Conservation (phyloP, 768 basidiomycete genomes). For the Russula emetica region DNA sequence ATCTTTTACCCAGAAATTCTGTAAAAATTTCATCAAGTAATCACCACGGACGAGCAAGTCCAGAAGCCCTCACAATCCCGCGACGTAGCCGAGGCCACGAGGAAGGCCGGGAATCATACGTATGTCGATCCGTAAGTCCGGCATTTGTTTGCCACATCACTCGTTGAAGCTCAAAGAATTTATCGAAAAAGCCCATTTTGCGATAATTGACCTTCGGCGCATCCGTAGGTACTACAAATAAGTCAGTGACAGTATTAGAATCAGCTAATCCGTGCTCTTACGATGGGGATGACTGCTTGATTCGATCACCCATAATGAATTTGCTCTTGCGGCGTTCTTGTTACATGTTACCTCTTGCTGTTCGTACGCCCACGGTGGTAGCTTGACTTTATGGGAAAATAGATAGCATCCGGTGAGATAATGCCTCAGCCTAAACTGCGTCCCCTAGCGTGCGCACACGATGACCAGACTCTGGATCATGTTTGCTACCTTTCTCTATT, state of each 20-base stretch:
- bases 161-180: constrained; percentile 86
- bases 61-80: constrained; percentile 71
- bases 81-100: constrained; percentile 88
- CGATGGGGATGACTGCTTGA: constrained; percentile 69
- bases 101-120: constrained; percentile 89
- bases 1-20: constrained; percentile 99
- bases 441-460: constrained; percentile 73
- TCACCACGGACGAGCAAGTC: not conserved
- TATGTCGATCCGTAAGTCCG: constrained; percentile 90
- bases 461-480: constrained; percentile 62
- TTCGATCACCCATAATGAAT: constrained; percentile 94
- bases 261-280: constrained; percentile 41
- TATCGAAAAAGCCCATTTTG: constrained; percentile 82
- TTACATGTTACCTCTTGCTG: constrained; percentile 99
- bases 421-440: constrained; percentile 80
- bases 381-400: constrained; percentile 96
- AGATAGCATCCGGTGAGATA: constrained; percentile 89
- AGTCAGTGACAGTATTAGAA: not conserved
- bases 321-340: constrained; percentile 86
- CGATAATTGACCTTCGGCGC: constrained; percentile 86
- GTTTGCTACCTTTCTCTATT: constrained; percentile 63
- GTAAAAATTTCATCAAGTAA: constrained; percentile 7
- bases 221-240: constrained; percentile 56
- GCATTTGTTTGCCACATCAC: constrained; percentile 99
- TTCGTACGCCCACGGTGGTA: constrained; percentile 96